A percentile compares a stretch with the other conserved stretches of the same genome.
These are phyloP conservation scores for Fusarium decemcellulare DNA, from an alignment of 2,329 filamentous ascomycete species.

Conservation along the genomic window DNA sequence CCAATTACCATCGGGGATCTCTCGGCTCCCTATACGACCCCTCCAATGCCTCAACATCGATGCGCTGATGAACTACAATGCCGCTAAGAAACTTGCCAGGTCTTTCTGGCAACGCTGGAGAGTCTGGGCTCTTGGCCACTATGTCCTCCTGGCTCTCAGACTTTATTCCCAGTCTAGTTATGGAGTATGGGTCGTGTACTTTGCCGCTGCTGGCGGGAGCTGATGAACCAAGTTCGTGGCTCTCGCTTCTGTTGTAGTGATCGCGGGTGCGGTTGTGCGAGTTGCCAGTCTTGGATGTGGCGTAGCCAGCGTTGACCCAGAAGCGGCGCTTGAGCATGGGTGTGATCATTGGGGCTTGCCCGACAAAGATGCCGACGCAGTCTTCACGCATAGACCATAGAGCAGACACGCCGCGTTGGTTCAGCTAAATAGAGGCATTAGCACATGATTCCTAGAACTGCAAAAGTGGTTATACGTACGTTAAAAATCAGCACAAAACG, in stretches of 20 bases:
- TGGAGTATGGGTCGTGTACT: constrained; percentile 6
- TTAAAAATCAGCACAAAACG: constrained; percentile 49
- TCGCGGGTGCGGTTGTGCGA: background rate
- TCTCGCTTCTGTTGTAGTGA: background rate
- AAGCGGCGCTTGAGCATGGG: constrained; percentile 47
- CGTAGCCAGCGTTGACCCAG: constrained; percentile 32
- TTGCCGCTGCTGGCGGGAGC: background rate
- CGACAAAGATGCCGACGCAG: constrained; percentile 55
- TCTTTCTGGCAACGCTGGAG: background rate
- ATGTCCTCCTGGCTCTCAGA: constrained; percentile 33
- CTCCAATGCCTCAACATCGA: constrained; percentile 18
- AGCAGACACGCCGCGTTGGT: constrained; percentile 43
- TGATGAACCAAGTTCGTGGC: constrained; percentile 15
- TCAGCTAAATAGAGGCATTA: constrained; percentile 17
- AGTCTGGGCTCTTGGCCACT: background rate
- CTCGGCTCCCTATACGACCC: constrained; percentile 3
- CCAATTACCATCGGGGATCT: constrained; percentile 3
- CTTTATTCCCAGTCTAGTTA: constrained; percentile 1
- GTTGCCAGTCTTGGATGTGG: background rate
- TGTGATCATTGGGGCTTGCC: constrained; percentile 53
- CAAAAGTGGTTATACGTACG: constrained; percentile 31
- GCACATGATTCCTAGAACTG: no score
- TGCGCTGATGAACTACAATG: constrained; percentile 15
- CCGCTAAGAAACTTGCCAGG: constrained; percentile 4
- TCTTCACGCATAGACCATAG: constrained; percentile 58